These are phyloP conservation scores for Mitragyna speciosa DNA, from an alignment of 257 asterid genomes.

Conservation along the genomic window DNA sequence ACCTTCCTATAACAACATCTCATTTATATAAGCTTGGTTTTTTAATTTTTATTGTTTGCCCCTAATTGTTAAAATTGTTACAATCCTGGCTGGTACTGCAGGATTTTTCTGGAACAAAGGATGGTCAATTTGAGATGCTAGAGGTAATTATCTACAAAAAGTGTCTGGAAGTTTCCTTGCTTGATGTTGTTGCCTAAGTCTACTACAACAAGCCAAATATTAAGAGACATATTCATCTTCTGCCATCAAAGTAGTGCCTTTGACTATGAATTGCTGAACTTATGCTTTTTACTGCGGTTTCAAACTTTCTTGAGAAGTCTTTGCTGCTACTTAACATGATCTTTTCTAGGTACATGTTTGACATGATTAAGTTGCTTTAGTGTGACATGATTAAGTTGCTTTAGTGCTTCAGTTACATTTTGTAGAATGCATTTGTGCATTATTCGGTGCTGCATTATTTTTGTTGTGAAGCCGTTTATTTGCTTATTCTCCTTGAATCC, in stretches of 20 bases:
- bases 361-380: constrained; percentile 1
- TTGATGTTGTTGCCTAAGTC: background rate
- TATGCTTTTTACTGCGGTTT: background rate
- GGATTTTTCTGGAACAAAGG: constrained; percentile 59
- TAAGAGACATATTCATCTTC: background rate
- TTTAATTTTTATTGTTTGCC: constrained; percentile 3
- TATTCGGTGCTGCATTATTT: background rate
- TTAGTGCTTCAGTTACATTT: background rate
- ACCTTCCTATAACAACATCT: background rate
- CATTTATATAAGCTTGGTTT: background rate
- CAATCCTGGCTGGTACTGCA: constrained; percentile 31
- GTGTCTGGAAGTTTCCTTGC: background rate
- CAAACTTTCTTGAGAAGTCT: background rate
- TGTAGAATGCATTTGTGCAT: background rate
- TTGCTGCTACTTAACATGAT: constrained; percentile 1
- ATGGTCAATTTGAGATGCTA: constrained; percentile 41
- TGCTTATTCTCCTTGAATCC: constrained; percentile 1
- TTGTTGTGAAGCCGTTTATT: background rate
- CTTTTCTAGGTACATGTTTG: background rate
- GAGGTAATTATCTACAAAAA: constrained; percentile 43
- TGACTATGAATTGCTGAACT: background rate
- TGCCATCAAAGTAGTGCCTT: background rate
- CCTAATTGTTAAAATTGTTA: constrained; percentile 24
- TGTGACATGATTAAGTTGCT: constrained; percentile 1
- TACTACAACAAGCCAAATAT: background rate